Evolutionary conservation across 2,329 filamentous ascomycete species (phyloP).

Genomic region (Beauveria caledonica): DNA sequence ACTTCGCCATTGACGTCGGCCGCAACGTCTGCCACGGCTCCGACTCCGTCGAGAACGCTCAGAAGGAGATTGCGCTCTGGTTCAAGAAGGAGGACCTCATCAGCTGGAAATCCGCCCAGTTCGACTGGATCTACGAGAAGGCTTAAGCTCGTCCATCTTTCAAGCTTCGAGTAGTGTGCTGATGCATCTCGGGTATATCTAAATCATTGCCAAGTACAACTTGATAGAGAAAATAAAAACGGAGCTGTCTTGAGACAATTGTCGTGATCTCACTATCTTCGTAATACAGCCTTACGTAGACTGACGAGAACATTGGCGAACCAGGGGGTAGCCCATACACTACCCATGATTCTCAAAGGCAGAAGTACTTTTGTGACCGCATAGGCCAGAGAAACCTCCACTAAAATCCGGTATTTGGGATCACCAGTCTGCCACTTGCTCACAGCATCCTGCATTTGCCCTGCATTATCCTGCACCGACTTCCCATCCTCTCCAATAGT

Average conservation of each 20-base stretch:
- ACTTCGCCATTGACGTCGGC: slow-evolving; percentile 72
- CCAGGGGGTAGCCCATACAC: slow-evolving; percentile 87
- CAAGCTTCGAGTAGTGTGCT: background rate
- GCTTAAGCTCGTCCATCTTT: slow-evolving; percentile 27
- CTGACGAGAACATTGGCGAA: slow-evolving; percentile 63
- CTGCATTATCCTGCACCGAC: background rate
- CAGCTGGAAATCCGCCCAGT: slow-evolving; percentile 74
- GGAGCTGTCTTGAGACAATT: background rate
- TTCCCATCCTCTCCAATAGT: slow-evolving; percentile 13
- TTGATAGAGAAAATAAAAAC: slow-evolving; percentile 4
- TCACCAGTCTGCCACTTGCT: slow-evolving; percentile 32
- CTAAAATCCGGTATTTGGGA: slow-evolving; percentile 46
- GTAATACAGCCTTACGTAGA: slow-evolving; percentile 23
- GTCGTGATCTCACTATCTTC: slow-evolving; percentile 17
- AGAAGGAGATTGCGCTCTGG: slow-evolving; percentile 99
- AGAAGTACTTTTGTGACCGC: slow-evolving; percentile 81
- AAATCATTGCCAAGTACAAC: background rate
- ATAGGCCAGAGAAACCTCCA: slow-evolving; percentile 79
- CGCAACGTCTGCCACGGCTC: slow-evolving; percentile 99
- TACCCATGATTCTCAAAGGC: slow-evolving; percentile 65
- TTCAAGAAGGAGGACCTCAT: slow-evolving; percentile 84
- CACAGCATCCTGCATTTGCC: slow-evolving; percentile 22
- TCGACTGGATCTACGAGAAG: slow-evolving; percentile 98
- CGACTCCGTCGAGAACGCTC: slow-evolving; percentile 95
- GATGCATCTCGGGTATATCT: background rate